phyloP scores from a whole-genome alignment of 176 grass and related monocot species.

The Rhynchospora breviuscula region DNA sequence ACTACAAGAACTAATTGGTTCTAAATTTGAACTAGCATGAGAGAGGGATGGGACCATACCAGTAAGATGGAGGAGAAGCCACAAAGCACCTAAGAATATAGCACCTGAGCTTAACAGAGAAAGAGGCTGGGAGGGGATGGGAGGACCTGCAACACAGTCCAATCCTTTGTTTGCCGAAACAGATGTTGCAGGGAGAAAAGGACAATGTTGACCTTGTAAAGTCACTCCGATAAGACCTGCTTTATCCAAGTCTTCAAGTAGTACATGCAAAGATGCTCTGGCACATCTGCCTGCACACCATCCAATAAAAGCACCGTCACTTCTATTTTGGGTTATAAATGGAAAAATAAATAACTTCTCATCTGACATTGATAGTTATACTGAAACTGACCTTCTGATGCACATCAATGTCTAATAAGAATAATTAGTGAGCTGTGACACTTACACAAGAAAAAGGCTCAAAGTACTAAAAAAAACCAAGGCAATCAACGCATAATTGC shows the following conservation, averaged over 20 bases:
- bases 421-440: no score
- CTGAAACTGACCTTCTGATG: background rate
- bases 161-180: background rate
- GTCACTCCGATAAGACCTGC: slow-evolving; percentile 44
- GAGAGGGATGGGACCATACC: background rate
- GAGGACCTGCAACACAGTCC: no score
- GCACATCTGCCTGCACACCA: slow-evolving; percentile 65
- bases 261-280: slow-evolving; percentile 60
- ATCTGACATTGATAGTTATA: background rate
- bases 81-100: background rate
- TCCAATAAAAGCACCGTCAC: slow-evolving; percentile 3
- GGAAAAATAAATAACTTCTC: background rate
- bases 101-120: background rate
- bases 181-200: background rate
- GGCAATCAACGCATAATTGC: no score
- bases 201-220: background rate
- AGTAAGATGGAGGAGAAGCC: background rate
- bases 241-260: slow-evolving; percentile 74
- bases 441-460: no score
- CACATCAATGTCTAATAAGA: background rate
- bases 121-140: no score
- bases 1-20: background rate
- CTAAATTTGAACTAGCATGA: background rate
- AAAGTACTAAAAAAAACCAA: no score
- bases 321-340: background rate